Evolutionary conservation across 78 protist genomes (phyloP), one percentile per base, ranked within the genome.

Genomic region (Blattamonas nauphoetae): DNA sequence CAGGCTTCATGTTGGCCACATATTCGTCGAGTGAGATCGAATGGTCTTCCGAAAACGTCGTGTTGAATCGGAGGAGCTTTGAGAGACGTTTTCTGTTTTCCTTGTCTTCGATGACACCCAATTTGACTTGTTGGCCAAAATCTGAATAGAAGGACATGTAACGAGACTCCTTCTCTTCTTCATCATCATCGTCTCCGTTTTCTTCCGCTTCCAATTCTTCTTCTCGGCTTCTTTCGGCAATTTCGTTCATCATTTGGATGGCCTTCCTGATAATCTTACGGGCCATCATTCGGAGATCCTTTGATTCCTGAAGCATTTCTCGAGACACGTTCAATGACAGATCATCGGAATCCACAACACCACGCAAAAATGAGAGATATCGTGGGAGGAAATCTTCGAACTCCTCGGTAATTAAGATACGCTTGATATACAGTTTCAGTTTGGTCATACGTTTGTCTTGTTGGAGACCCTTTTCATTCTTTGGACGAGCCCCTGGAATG

Each of bases 391-490:
- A 87, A 21, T 98, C 99, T 86, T 95, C 96, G 94, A 97, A 94
- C 96, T 97, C 91, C 94, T 99, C 99, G 96, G 95, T 96, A 92
- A 99, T 97, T 93, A 99, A 97, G 44, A 99, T 99, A 44, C 99
- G 91, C 87, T 97, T 94, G 78, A 99, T 99, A 94, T 97, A 97
- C 85, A 99, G 92, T 91, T 97, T 98, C 93, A 99, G 95, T 99
- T 97, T 96, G 94, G 71, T 55, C 11, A 55, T 29, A 29, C 71
- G 11, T 94, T 95, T 86, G 81, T 87, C 97, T 96, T 97, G 97
- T 97, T 96, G 87, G 96, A 97, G 94, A n/a, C n/a, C n/a, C n/a
- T n/a, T n/a, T n/a, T n/a, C n/a, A n/a, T n/a, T n/a, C 97, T 83
- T 89, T 98, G 99, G 92, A 97, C 95, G 77, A 99, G 99, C 33